Conservation (phyloP, 768 basidiomycete genomes). For the Punctularia strigosozonata region DNA sequence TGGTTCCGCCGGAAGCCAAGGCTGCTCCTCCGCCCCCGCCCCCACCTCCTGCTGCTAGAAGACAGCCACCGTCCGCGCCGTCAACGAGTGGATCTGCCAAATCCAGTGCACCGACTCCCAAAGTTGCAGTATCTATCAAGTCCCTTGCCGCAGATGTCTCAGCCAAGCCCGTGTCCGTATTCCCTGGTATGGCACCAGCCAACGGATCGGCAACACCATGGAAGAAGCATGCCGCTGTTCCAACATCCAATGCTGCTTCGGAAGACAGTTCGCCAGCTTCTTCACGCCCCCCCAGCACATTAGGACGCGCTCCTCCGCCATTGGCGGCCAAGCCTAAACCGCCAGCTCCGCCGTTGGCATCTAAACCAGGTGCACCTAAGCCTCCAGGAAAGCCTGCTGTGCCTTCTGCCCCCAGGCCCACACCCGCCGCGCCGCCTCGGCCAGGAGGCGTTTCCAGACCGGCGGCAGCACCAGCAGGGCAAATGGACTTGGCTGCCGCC, state of each 20-base stretch:
- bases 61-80: slow-evolving; percentile 32
- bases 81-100: too few relatives aligned
- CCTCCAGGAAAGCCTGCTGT: slow-evolving; percentile 48
- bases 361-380: slow-evolving; percentile 41
- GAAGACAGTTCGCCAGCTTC: slow-evolving; percentile 25
- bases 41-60: slow-evolving; percentile 24
- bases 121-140: slow-evolving; percentile 16
- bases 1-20: slow-evolving; percentile 54
- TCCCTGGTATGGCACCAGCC: slow-evolving; percentile 58
- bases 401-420: slow-evolving; percentile 43
- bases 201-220: slow-evolving; percentile 67
- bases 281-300: slow-evolving; percentile 41
- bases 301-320: slow-evolving; percentile 45
- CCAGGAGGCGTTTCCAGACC: slow-evolving; percentile 29
- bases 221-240: slow-evolving; percentile 41
- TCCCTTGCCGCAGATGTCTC: slow-evolving; percentile 42
- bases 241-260: slow-evolving; percentile 16
- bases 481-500: slow-evolving; percentile 75
- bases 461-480: slow-evolving; percentile 37
- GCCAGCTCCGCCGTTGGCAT: slow-evolving; percentile 40
- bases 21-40: slow-evolving; percentile 60
- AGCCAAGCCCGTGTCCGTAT: slow-evolving; percentile 75
- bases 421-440: slow-evolving; percentile 25
- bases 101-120: slow-evolving; percentile 24
- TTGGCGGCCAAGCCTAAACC: slow-evolving; percentile 56